Base-by-base conservation (phyloP, 176 grass and related monocot genomes). In the Juncus effusus region DNA sequence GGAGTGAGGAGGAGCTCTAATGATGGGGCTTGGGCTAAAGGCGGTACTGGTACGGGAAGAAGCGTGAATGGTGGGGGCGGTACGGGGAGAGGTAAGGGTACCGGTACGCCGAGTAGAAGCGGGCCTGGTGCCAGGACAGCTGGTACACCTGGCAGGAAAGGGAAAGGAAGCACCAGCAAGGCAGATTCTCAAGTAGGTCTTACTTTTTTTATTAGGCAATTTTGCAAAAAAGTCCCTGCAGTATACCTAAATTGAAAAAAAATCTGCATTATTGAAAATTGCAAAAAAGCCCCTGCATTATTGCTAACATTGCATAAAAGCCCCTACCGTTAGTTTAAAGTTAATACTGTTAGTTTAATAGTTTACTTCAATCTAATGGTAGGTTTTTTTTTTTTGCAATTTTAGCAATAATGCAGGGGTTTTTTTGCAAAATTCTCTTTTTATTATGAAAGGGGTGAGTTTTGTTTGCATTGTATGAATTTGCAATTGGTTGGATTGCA, bases 1-100 rank as follows among this genome's bases (percentile, higher is more conserved):
- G 53, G 38, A 41, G 54, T 10, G 52, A 58, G 52, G 53, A 71
- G 67, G 67, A 58, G 3, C 19, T 71, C 67, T 5, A 71, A 71
- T 59, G 94, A 99, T 76, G 94, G 79, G 76, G 78, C 80, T 3
- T 99, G 94, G 88, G 83, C 88, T 56, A 88, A 88, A 52, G 85
- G 88, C 41, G 67, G 13, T 66, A 38, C 83, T 57, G 85, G 72
- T 72, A 84, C 94, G 54, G 52, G 53, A 2, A 16, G 36, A 7
- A 40, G 52, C 54, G 67, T 51, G 14, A 71, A 71, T 12, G n/a
- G 52, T 13, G 37, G 52, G 6, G 35, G 2, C 56, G 53, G 7
- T 44, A 57, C 67, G 0, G 67, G 67, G 1, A 71, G 56, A 58
- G 51, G 67, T 47, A 5, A 51, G 38, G 67, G 7, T 56, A 39